phyloP scores from a whole-genome alignment of 257 asterid genomes.

The Fraxinus quadrangulata region DNA sequence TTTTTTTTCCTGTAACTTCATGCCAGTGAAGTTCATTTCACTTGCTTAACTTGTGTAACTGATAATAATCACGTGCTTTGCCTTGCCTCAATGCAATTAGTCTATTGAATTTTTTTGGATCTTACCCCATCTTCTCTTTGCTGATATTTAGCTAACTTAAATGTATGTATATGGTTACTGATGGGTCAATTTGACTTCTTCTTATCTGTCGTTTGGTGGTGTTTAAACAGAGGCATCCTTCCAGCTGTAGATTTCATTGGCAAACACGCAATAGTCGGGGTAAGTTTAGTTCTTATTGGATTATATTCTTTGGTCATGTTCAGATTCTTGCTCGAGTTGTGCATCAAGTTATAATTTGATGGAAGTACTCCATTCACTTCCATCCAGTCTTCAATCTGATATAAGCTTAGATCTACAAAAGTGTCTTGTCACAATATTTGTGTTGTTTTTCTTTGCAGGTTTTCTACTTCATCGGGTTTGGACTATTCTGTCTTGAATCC shows the following conservation, averaged over 20 bases:
- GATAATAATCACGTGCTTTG: neutral
- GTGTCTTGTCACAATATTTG: neutral
- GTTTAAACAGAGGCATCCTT: slow-evolving; percentile 54
- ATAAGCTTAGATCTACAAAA: neutral
- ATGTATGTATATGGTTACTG: neutral
- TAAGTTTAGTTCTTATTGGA: slow-evolving; percentile 25
- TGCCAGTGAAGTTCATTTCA: neutral
- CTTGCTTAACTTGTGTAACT: neutral
- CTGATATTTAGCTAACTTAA: neutral
- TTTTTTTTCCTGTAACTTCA: neutral
- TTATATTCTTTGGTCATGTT: neutral
- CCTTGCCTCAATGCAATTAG: neutral
- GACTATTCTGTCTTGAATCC: slow-evolving; percentile 56
- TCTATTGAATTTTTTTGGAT: neutral
- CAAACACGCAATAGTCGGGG: slow-evolving; percentile 51
- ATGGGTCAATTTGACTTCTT: neutral
- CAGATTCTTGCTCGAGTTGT: neutral
- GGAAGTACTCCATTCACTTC: neutral
- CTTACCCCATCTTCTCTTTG: neutral
- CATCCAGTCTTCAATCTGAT: neutral
- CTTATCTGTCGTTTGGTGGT: slow-evolving; percentile 10
- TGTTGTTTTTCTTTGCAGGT: slow-evolving; percentile 30
- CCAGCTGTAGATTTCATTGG: slow-evolving; percentile 59
- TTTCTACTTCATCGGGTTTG: slow-evolving; percentile 62
- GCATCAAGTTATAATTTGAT: neutral